phyloP scores from a whole-genome alignment of 2,329 filamentous ascomycete genomes.

The Clonostachys chloroleuca region DNA sequence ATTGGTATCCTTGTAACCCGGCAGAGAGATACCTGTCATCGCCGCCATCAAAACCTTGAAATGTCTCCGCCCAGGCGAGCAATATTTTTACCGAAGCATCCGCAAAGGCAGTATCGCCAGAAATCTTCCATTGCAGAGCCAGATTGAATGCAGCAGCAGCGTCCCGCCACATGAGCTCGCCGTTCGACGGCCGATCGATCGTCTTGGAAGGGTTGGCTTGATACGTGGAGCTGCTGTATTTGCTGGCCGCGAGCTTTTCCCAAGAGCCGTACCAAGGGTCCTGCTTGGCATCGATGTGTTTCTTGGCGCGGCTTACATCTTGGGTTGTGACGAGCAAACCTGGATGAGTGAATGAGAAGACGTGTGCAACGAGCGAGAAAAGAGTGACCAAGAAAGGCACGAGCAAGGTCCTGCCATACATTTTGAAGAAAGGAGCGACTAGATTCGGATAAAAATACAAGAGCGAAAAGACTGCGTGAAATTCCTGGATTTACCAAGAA shows the following conservation, averaged over 20 bases:
- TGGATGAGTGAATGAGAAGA: neutral
- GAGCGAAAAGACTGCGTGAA: too few species aligned
- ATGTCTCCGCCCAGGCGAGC: neutral
- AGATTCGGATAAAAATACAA: too few species aligned
- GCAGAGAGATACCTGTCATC: conserved; percentile 24
- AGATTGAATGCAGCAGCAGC: neutral
- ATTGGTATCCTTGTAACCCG: conserved; percentile 38
- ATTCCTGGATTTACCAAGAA: too few species aligned
- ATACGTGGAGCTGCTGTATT: neutral
- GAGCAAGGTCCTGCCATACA: too few species aligned
- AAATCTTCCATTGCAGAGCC: neutral
- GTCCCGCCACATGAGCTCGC: neutral
- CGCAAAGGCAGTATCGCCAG: neutral
- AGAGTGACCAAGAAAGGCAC: neutral
- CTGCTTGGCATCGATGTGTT: neutral
- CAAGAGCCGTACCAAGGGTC: neutral
- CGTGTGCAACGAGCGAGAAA: neutral
- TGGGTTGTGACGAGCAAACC: neutral
- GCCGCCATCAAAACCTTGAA: neutral
- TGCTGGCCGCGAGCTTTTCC: neutral
- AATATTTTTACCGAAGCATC: neutral
- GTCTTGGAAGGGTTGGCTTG: neutral
- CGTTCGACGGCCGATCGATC: neutral
- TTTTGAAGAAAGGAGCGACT: too few species aligned
- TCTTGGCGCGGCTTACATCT: neutral